Base-by-base conservation (phyloP, 208 protist genomes). In the Crithidia thermophila region DNA sequence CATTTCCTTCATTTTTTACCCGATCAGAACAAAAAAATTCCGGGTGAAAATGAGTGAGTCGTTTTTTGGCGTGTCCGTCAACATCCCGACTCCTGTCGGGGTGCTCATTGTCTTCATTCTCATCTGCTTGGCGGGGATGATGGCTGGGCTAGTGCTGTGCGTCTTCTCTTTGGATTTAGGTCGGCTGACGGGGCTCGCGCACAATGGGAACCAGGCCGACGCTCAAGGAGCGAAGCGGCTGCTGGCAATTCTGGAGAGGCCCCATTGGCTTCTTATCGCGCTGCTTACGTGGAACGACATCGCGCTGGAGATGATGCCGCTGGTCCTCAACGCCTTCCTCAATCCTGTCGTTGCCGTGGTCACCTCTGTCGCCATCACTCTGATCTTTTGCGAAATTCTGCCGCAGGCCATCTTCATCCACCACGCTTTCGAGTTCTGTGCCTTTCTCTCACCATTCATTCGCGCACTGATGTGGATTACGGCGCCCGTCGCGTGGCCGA, bases 361-460 rank as follows among this genome's bases (percentile, higher is more conserved):
- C 16, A 57, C 79, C 6, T 90, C 79, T 28, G 82, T 89, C 27
- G 72, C 58, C 20, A 73, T 87, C 20, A 85, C 85, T 5, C 72
- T 94, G 20, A 20, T 92, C 31, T 92, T 90, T 49, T 79, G 85
- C 42, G 85, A 94, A 68, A 89, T 92, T 63, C 68, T 94, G 45
- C 84, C 88, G 14, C 79, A 92, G 69, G 80, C 85, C 10, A 52
- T 89, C 31, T 90, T 90, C 57, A 84, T 87, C 61, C 78, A 84
- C 25, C 67, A 83, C 46, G 73, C 79, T 13, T 77, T 94, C 33
- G 61, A 69, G 42, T 50, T 90, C 5, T 75, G 81, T 42, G 81
- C 81, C 18, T 69, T 78, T 23, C 61, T 92, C 40, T 67, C 83
- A 1, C 76, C 81, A n/a, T 73, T 89, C 23, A 71, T 92, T 16